Evolutionary conservation across 1,284 basidiomycete genomes (phyloP).

Genomic region (Grifola frondosa): DNA sequence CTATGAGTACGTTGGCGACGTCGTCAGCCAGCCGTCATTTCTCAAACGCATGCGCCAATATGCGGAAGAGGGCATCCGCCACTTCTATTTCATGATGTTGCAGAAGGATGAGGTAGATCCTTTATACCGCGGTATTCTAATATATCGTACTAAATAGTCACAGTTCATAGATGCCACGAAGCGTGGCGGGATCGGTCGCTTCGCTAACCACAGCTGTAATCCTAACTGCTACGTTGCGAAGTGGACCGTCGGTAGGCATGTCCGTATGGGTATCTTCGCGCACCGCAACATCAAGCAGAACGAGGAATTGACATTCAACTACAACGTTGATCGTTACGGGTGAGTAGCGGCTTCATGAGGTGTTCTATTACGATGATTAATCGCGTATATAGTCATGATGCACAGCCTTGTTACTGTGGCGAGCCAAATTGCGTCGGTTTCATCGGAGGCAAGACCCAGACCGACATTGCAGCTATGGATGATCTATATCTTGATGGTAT

Average conservation of each 20-base stretch:
- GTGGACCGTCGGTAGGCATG: conserved; percentile 91
- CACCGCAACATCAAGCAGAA: conserved; percentile 78
- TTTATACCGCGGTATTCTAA: background rate
- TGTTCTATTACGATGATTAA: background rate
- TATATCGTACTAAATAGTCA: background rate
- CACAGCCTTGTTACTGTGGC: conserved; percentile 94
- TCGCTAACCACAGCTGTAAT: conserved; percentile 97
- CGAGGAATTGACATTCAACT: conserved; percentile 99
- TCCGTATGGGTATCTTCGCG: conserved; percentile 98
- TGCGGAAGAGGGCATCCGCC: conserved; percentile 88
- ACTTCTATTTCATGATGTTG: conserved; percentile 99
- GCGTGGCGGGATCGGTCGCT: conserved; percentile 93
- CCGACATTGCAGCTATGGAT: conserved; percentile 92
- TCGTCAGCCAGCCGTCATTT: conserved; percentile 87
- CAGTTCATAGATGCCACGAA: conserved; percentile 99
- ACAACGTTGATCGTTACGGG: conserved; percentile 99
- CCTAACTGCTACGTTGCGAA: conserved; percentile 99
- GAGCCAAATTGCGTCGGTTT: conserved; percentile 95
- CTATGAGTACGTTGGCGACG: conserved; percentile 98
- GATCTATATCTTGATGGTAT: conserved; percentile 92
- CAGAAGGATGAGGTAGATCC: conserved; percentile 89
- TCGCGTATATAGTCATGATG: conserved; percentile 70
- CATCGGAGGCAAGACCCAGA: conserved; percentile 98
- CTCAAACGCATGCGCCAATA: conserved; percentile 94
- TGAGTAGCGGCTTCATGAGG: conserved; percentile 38